Percentiles rank a stretch among this genome's conserved stretches.
These are phyloP conservation scores for Cymbopogon citratus DNA, from an alignment of 176 grass and related monocot genomes.

Conservation along the genomic window DNA sequence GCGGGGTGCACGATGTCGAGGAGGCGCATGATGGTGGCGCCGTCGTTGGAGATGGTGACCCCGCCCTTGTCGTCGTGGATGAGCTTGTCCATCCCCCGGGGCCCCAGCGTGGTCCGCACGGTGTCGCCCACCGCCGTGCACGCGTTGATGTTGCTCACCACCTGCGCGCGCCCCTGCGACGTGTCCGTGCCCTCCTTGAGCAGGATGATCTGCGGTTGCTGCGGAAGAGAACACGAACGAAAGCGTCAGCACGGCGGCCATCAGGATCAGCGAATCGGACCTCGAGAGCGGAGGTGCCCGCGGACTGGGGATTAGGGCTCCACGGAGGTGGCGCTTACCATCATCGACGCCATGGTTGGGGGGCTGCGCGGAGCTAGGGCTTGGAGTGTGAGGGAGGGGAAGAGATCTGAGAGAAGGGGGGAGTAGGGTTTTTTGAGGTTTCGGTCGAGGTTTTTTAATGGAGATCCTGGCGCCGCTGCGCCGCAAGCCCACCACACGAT, in stretches of 20 bases:
- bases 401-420: not conserved
- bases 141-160: conserved; percentile 95
- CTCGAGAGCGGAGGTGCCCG: not conserved
- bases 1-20: conserved; percentile 89
- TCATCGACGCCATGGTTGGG: conserved; percentile 45
- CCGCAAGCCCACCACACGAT: not conserved
- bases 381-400: not conserved
- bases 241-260: not conserved
- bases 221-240: not conserved
- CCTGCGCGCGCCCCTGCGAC: conserved; percentile 79
- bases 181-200: conserved; percentile 98
- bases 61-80: conserved; percentile 91
- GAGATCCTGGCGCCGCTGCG: not conserved
- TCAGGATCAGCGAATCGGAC: not conserved
- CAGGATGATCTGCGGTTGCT: conserved; percentile 99
- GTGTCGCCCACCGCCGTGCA: conserved; percentile 77
- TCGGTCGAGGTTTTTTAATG: not conserved
- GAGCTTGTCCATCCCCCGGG: conserved; percentile 96
- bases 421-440: conserved; percentile 30
- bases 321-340: conserved; percentile 19
- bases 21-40: conserved; percentile 91
- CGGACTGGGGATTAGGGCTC: not conserved
- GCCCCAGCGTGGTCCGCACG: conserved; percentile 80
- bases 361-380: conserved; percentile 18
- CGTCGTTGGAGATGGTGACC: conserved; percentile 94